Conservation (phyloP, 805 yeast genomes). For the Wilhelminamyces savonicus region DNA sequence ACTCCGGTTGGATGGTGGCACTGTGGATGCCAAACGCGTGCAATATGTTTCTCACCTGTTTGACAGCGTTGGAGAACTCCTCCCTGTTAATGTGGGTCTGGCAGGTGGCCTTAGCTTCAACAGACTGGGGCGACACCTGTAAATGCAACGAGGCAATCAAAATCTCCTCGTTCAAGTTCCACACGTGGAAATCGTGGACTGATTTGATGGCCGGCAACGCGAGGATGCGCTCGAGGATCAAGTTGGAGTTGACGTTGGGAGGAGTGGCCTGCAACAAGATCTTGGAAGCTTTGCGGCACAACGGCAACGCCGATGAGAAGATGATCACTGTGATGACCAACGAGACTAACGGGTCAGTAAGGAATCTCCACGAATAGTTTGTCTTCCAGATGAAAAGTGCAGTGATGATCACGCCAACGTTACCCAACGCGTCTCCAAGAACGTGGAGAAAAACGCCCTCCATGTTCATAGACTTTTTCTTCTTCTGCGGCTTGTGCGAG, state of each 20-base stretch:
- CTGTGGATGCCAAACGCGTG: constrained; percentile 85
- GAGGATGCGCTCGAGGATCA: constrained; percentile 62
- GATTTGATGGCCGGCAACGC: constrained; percentile 69
- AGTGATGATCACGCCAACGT: constrained; percentile 83
- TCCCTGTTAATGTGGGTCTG: constrained; percentile 18
- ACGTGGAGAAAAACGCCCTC: constrained; percentile 96
- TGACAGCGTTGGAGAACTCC: constrained; percentile 60
- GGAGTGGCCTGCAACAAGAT: constrained; percentile 93
- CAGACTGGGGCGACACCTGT: constrained; percentile 39
- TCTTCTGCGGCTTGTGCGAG: constrained; percentile 10
- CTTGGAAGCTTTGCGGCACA: constrained; percentile 79
- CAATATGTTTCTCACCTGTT: constrained; percentile 68
- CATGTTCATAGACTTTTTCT: constrained; percentile 79
- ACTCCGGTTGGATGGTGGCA: constrained; percentile 96
- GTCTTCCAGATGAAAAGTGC: constrained; percentile 95
- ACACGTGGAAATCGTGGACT: constrained; percentile 91
- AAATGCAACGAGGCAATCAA: constrained; percentile 87
- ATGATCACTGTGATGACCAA: constrained; percentile 81
- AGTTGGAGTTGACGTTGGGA: constrained; percentile 67
- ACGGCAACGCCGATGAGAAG: constrained; percentile 85
- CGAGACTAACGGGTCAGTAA: constrained; percentile 82
- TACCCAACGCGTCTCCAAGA: constrained; percentile 93
- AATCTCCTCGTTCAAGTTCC: constrained; percentile 88
- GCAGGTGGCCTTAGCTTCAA: constrained; percentile 49
- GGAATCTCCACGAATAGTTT: constrained; percentile 79